Evolutionary conservation across 148 eudicot genomes (phyloP), one percentile per base, ranked within the genome.

Genomic region (Dianthus caryophyllus): DNA sequence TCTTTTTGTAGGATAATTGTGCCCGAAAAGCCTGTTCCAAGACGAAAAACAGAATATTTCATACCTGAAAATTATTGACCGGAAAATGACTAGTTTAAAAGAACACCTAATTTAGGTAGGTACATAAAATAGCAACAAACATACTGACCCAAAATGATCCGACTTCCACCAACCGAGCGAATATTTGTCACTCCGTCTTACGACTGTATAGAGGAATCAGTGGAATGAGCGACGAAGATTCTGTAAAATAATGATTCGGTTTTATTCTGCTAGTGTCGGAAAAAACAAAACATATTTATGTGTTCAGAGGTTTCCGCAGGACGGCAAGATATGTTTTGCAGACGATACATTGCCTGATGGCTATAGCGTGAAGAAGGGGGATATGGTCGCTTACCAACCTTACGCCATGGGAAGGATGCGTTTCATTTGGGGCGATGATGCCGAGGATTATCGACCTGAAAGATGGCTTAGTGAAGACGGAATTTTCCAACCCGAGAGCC

Each of bases 351-450:
- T 87, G 13, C 98, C 98, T 10, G 89, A 87, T 80, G 98, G 95
- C 1, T 82, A 64, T 61, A 72, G 80, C 69, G 85, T 89, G 71
- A 93, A 80, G 21, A 87, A 87, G 73, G 98, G 94, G 5, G 89
- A 87, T 70, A 60, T 71, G 71, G 89, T 92, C 57, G 66, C 78
- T 69, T 89, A 89, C 66, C 85, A 74, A 58, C 85, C 96, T 1
- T 92, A 87, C 66, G 94, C 95, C 36, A 89, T 93, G 96, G 96
- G 96, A 51, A 79, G 95, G 44, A 92, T 89, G 98, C 74, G 26
- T 36, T 83, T 73, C 61, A 75, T 89, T 44, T 92, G 96, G 96
- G 96, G 97, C 8, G 83, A 84, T 13, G 84, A 89, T 75, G 94
- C 98, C 16, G 78, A 79, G 50, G 83, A 74, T 6, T 92, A 76